Base-by-base conservation (phyloP, 495 filamentous ascomycete species). In the Hypoxylon subgilvum region DNA sequence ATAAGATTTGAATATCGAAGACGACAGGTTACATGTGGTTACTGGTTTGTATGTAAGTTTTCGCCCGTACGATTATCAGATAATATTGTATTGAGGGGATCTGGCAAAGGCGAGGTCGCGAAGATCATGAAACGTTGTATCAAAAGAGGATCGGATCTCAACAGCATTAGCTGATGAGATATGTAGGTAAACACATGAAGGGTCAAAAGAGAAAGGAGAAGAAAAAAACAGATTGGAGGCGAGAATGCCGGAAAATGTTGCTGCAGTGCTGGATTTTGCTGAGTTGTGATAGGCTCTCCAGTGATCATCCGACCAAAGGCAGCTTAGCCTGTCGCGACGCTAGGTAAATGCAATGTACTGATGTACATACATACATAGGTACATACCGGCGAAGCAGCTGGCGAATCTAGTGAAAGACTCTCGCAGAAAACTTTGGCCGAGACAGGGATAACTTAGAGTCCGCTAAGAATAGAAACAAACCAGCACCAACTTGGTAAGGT, bases 51-150 rank as follows among this genome's bases (percentile, higher is more conserved):
- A n/a, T n/a, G n/a, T n/a, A n/a, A n/a, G n/a, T n/a, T n/a, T n/a
- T n/a, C n/a, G n/a, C n/a, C n/a, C n/a, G n/a, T n/a, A n/a, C n/a
- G n/a, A n/a, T n/a, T n/a, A n/a, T n/a, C n/a, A n/a, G n/a, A n/a
- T n/a, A n/a, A n/a, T n/a, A n/a, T n/a, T n/a, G n/a, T n/a, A n/a
- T n/a, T n/a, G 25, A 54, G 30, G 28, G 21, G 36, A 53, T 57
- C 35, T 58, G n/a, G 44, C 41, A 34, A 65, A 48, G 46, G 62
- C 56, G 51, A 65, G 51, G 56, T 49, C 4, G 40, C 12, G 62
- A 61, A 56, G 62, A 65, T 65, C 51, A 65, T 65, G 62, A 61
- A 65, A 65, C 62, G 62, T 65, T 65, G 62, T 65, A 65, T 65
- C 22, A 44, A 46, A 57, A 45, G 48, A 63, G 53, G 60, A 58